A percentile compares a stretch with the other conserved stretches of the same genome.
Evolutionary conservation across 2,329 filamentous ascomycete genomes (phyloP).

Genomic region (Fusarium setosum): DNA sequence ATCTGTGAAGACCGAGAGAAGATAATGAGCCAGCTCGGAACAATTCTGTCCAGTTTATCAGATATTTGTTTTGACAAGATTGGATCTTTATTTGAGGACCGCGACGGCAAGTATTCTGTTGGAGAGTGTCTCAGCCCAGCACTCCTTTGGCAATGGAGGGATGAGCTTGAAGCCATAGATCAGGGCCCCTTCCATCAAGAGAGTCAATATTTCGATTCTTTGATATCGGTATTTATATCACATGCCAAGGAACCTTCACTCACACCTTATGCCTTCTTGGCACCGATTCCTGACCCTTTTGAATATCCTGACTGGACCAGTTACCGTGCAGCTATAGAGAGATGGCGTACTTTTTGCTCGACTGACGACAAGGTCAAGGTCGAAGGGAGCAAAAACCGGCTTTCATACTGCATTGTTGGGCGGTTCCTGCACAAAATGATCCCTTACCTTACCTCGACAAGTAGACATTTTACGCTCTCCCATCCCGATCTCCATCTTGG

Average conservation of each 20-base stretch:
- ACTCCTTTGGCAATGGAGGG: conserved; percentile 37
- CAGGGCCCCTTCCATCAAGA: conserved; percentile 43
- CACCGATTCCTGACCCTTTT: conserved; percentile 38
- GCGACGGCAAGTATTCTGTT: conserved; percentile 19
- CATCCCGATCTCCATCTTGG: conserved; percentile 41
- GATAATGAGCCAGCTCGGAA: conserved; percentile 34
- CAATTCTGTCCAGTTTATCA: conserved; percentile 26
- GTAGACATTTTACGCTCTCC: conserved; percentile 15
- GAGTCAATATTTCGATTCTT: conserved; percentile 36
- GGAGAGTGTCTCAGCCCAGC: conserved; percentile 38
- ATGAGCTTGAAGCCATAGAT: conserved; percentile 34
- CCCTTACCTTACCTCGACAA: conserved; percentile 17
- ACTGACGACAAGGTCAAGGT: conserved; percentile 23
- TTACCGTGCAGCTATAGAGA: conserved; percentile 9
- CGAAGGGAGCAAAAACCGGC: conserved; percentile 35
- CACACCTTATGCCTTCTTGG: conserved; percentile 42
- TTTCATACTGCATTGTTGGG: conserved; percentile 37
- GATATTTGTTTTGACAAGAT: conserved; percentile 36
- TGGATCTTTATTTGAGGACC: conserved; percentile 35
- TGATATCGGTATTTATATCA: conserved; percentile 35
- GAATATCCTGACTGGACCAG: conserved; percentile 36
- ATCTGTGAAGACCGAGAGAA: conserved; percentile 26
- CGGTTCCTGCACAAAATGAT: conserved; percentile 43
- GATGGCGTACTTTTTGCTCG: conserved; percentile 14
- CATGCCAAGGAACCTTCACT: conserved; percentile 42